These are phyloP conservation scores for Rubus idaeus DNA, from an alignment of 306 rosid species.

Conservation along the genomic window DNA sequence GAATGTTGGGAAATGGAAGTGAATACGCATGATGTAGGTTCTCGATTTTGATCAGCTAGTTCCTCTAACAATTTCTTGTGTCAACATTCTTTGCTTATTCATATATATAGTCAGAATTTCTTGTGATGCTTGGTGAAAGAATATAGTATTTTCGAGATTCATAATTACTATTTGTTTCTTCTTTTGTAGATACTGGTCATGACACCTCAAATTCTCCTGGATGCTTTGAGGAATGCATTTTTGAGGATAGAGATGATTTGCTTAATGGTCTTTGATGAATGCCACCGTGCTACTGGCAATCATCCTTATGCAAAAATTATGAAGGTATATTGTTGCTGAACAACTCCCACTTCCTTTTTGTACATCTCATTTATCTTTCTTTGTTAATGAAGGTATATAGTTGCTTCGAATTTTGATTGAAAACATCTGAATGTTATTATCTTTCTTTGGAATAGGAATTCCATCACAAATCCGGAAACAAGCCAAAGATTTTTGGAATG, in stretches of 20 bases:
- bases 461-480: constrained; percentile 59
- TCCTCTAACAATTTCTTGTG: not conserved
- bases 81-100: not conserved
- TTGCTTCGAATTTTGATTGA: not conserved
- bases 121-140: not conserved
- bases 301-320: constrained; percentile 82
- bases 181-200: constrained; percentile 67
- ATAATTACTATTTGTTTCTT: constrained; percentile 14
- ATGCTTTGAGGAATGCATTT: constrained; percentile 79
- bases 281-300: constrained; percentile 76
- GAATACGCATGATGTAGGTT: constrained; percentile 61
- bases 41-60: constrained; percentile 8
- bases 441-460: constrained; percentile 59
- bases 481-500: constrained; percentile 92
- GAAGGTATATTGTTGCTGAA: constrained; percentile 53
- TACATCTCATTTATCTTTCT: not conserved
- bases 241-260: constrained; percentile 54
- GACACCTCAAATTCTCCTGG: constrained; percentile 94
- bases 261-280: constrained; percentile 78
- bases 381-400: not conserved
- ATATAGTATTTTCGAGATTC: not conserved
- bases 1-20: constrained; percentile 71
- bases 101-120: not conserved
- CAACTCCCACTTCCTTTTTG: not conserved
- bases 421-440: not conserved